These are phyloP conservation scores for Achlya hypogyna DNA, from an alignment of 352 stramenopile genomes.

Conservation along the genomic window DNA sequence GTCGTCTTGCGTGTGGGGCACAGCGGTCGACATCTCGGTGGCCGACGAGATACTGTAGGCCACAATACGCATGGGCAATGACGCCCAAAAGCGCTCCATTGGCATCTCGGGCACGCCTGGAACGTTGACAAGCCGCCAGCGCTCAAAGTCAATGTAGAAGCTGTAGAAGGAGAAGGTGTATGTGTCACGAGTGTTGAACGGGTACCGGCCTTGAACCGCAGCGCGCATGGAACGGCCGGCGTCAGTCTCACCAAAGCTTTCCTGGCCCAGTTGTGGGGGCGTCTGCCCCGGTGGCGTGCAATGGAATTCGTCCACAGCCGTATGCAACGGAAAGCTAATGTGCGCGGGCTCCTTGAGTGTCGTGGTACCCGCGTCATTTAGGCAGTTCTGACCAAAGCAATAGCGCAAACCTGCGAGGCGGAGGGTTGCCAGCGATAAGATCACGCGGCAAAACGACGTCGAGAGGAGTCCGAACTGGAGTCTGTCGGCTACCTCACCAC, in stretches of 20 bases:
- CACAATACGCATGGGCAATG: slow-evolving; percentile 49
- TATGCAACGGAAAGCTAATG: slow-evolving; percentile 57
- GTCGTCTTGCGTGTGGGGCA: slow-evolving; percentile 1
- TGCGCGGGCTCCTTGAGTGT: slow-evolving; percentile 46
- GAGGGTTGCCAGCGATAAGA: slow-evolving; percentile 40
- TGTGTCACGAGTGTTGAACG: slow-evolving; percentile 47
- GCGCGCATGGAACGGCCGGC: slow-evolving; percentile 31
- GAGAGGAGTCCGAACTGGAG: slow-evolving; percentile 56
- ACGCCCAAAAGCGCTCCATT: slow-evolving; percentile 39
- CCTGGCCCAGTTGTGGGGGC: slow-evolving; percentile 30
- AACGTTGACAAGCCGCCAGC: slow-evolving; percentile 42
- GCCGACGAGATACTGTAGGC: slow-evolving; percentile 33
- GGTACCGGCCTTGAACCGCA: slow-evolving; percentile 28
- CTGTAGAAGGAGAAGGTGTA: slow-evolving; percentile 68
- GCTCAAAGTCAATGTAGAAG: slow-evolving; percentile 53
- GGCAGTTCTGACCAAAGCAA: slow-evolving; percentile 30
- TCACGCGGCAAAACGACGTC: slow-evolving; percentile 34
- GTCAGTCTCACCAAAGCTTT: slow-evolving; percentile 44
- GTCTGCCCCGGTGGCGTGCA: slow-evolving; percentile 28
- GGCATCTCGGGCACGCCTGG: slow-evolving; percentile 38
- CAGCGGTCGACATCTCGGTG: slow-evolving; percentile 21
- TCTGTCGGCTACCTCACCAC: slow-evolving; percentile 39
- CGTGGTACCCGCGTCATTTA: slow-evolving; percentile 26
- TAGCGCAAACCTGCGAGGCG: slow-evolving; percentile 45
- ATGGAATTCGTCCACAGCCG: slow-evolving; percentile 52